Evolutionary conservation across 495 filamentous ascomycete genomes (phyloP).

Genomic region (Copromyces sp.): DNA sequence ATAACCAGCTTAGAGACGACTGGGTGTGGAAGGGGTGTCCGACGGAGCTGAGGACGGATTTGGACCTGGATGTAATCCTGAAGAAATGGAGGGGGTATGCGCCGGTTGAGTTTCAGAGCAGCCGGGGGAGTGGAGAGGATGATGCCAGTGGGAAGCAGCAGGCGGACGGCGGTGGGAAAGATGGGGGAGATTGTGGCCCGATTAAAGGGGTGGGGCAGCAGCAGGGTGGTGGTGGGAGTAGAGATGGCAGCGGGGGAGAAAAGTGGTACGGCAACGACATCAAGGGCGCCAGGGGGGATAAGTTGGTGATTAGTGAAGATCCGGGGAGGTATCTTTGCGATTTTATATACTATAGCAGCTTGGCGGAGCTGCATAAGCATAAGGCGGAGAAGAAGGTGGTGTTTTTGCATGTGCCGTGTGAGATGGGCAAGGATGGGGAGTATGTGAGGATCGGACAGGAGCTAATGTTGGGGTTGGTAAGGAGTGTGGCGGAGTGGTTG

Average conservation of each 20-base stretch:
- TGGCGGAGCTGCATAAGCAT: constrained; percentile 46
- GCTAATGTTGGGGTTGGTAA: constrained; percentile 58
- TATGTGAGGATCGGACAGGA: constrained; percentile 50
- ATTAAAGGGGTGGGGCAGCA: background rate
- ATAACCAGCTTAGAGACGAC: constrained; percentile 22
- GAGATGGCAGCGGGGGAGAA: background rate
- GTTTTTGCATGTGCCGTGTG: constrained; percentile 72
- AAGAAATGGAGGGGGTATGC: constrained; percentile 42
- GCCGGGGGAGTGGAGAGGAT: background rate
- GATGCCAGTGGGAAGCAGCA: background rate
- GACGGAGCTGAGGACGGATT: constrained; percentile 33
- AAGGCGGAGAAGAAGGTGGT: constrained; percentile 47
- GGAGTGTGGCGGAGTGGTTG: constrained; percentile 43
- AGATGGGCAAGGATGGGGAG: constrained; percentile 33
- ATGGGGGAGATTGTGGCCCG: constrained; percentile 7
- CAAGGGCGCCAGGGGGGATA: background rate
- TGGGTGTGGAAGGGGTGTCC: constrained; percentile 41
- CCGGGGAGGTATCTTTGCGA: constrained; percentile 78
- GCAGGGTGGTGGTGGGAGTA: background rate
- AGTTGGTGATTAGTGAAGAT: constrained; percentile 35
- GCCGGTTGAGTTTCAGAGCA: constrained; percentile 3
- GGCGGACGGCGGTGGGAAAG: background rate
- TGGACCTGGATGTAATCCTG: constrained; percentile 46
- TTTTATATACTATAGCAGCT: constrained; percentile 72
- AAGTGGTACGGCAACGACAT: background rate